Conservation (phyloP, 1,284 basidiomycete genomes). For the Rhodotorula sp. region DNA sequence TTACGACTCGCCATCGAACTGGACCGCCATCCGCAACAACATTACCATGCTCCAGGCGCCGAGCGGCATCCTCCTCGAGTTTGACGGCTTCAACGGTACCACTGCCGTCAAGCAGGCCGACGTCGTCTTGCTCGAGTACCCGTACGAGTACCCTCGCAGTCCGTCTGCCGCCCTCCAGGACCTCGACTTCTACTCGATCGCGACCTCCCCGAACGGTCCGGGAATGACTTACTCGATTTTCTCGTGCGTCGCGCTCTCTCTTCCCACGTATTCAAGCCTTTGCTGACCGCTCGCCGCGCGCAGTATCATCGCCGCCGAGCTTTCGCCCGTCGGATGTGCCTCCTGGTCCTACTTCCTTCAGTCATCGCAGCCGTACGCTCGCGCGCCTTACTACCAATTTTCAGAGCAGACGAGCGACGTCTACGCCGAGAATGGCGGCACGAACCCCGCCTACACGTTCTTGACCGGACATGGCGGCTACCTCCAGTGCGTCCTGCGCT, state of each 20-base stretch:
- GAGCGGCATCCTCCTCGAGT: constrained; percentile 42
- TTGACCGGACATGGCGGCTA: constrained; percentile 43
- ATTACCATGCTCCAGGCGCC: constrained; percentile 34
- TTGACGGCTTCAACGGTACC: constrained; percentile 40
- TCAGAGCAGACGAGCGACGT: constrained; percentile 32
- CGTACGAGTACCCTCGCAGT: constrained; percentile 38
- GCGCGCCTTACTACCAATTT: constrained; percentile 45
- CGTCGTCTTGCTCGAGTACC: constrained; percentile 44
- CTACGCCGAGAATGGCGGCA: constrained; percentile 37
- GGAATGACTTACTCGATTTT: constrained; percentile 45
- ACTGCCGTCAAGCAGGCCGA: constrained; percentile 46
- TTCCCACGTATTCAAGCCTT: neutral
- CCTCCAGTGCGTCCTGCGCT: constrained; percentile 36
- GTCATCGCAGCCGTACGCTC: constrained; percentile 39
- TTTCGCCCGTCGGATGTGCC: constrained; percentile 42
- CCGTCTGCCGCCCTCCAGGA: constrained; percentile 16
- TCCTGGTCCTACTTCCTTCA: constrained; percentile 42
- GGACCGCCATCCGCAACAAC: constrained; percentile 35
- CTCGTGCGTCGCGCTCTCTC: constrained; percentile 4
- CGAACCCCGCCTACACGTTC: constrained; percentile 45
- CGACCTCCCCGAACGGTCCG: constrained; percentile 37
- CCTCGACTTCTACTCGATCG: constrained; percentile 42
- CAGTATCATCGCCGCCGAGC: constrained; percentile 37
- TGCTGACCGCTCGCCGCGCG: neutral
- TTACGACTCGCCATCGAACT: constrained; percentile 28